These are phyloP conservation scores for Annulohypoxylon stygium DNA, from an alignment of 495 filamentous ascomycete genomes.

Conservation along the genomic window DNA sequence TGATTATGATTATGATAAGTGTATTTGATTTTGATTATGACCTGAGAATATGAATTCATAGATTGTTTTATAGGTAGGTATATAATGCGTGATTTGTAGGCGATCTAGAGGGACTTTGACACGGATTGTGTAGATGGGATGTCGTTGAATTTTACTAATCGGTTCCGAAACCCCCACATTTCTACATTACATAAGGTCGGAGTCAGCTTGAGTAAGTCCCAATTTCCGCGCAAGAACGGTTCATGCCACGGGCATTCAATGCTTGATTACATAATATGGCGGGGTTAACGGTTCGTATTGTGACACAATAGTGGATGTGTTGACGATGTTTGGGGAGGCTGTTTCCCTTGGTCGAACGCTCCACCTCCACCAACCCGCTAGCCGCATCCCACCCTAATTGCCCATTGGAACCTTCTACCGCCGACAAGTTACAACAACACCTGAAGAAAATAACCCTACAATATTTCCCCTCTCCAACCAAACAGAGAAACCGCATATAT, in stretches of 20 bases:
- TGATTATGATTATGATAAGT: neutral
- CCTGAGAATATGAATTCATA: neutral
- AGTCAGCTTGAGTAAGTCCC: neutral
- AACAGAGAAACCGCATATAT: slow-evolving; percentile 16
- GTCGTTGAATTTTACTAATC: slow-evolving; percentile 32
- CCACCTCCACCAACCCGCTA: slow-evolving; percentile 15
- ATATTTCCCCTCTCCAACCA: slow-evolving; percentile 25
- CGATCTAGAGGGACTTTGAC: too few relatives aligned
- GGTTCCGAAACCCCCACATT: slow-evolving; percentile 18
- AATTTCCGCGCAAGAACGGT: neutral
- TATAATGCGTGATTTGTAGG: too few relatives aligned
- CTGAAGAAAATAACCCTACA: slow-evolving; percentile 27
- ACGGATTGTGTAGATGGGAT: slow-evolving; percentile 1
- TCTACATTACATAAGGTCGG: neutral
- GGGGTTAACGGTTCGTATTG: neutral
- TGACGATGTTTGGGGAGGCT: slow-evolving; percentile 1
- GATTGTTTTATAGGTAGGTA: neutral
- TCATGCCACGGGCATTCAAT: neutral
- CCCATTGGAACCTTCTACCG: slow-evolving; percentile 35
- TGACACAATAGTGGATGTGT: neutral
- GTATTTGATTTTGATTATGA: neutral
- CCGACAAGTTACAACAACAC: slow-evolving; percentile 13
- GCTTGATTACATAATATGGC: neutral
- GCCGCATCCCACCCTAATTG: slow-evolving; percentile 26
- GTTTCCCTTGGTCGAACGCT: slow-evolving; percentile 5